Conservation (phyloP, 768 basidiomycete genomes). For the Amanita muscaria region DNA sequence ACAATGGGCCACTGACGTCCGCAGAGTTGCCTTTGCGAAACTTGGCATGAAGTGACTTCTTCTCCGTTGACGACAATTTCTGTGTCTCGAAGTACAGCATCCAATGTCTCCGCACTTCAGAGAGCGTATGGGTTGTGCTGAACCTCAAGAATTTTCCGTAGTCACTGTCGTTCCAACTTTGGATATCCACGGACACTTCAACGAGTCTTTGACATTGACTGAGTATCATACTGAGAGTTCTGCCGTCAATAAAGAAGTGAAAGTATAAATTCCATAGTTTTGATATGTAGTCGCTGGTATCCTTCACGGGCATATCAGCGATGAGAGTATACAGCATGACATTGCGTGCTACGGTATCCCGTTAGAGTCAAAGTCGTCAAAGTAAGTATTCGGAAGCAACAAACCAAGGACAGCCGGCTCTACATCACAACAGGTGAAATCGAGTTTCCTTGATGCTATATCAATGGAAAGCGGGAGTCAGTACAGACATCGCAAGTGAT, state of each 20-base stretch:
- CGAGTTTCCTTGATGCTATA: neutral
- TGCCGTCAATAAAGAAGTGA: conserved; percentile 36
- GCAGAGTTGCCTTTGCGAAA: conserved; percentile 16
- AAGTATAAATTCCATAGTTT: conserved; percentile 40
- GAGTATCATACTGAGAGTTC: conserved; percentile 22
- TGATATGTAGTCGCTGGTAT: conserved; percentile 1
- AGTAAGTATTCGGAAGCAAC: neutral
- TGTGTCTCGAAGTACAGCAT: conserved; percentile 22
- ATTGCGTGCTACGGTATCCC: conserved; percentile 36
- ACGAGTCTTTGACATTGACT: conserved; percentile 32
- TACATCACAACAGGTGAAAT: neutral
- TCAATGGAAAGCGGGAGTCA: neutral
- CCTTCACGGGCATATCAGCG: conserved; percentile 16
- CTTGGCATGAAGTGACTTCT: conserved; percentile 13
- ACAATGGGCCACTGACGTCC: too few relatives aligned
- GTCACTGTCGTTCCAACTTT: conserved; percentile 29
- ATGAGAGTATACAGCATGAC: conserved; percentile 37
- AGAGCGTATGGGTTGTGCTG: conserved; percentile 28
- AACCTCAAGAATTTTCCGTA: conserved; percentile 33
- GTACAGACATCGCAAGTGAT: neutral
- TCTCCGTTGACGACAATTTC: conserved; percentile 15
- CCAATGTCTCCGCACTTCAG: conserved; percentile 34
- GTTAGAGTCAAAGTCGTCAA: too few relatives aligned
- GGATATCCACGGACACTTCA: conserved; percentile 21
- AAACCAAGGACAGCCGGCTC: conserved; percentile 1